phyloP scores from a whole-genome alignment of 129 eudicot species.

The Centella asiatica region DNA sequence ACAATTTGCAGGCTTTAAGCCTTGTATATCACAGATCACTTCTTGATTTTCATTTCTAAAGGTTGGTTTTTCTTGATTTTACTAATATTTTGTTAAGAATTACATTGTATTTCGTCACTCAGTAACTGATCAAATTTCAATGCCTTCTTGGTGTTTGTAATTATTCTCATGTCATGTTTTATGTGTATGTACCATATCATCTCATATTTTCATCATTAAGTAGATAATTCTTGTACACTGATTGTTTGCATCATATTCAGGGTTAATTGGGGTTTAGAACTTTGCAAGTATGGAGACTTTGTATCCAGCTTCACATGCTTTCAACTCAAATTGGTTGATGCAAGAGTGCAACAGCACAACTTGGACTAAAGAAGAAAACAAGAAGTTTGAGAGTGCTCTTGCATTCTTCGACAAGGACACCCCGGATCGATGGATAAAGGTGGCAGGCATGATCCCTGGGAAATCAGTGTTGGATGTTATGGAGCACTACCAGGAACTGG shows the following conservation, averaged over 20 bases:
- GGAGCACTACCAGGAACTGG: conserved; percentile 58
- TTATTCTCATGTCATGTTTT: background rate
- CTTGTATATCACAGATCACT: background rate
- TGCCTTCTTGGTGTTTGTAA: conserved; percentile 20
- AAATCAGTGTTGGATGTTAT: conserved; percentile 75
- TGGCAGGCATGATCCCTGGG: conserved; percentile 78
- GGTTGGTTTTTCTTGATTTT: conserved; percentile 28
- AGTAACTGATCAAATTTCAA: background rate
- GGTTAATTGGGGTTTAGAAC: conserved; percentile 14
- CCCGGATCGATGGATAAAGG: conserved; percentile 71
- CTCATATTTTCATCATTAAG: conserved; percentile 2
- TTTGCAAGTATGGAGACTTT: conserved; percentile 44
- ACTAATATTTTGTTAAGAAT: conserved; percentile 19
- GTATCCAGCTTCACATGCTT: conserved; percentile 34
- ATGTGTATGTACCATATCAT: background rate
- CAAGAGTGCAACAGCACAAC: conserved; percentile 37
- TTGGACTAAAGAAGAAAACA: conserved; percentile 91
- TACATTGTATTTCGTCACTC: conserved; percentile 26
- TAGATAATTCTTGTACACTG: conserved; percentile 12
- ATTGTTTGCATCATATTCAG: background rate
- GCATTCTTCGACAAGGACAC: conserved; percentile 63
- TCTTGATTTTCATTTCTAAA: conserved; percentile 25
- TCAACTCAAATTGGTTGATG: conserved; percentile 29
- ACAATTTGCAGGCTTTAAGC: background rate
- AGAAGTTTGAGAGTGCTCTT: conserved; percentile 72